These are phyloP conservation scores for Aspergillus tubingensis DNA, from an alignment of 2,329 filamentous ascomycete genomes.

Conservation along the genomic window DNA sequence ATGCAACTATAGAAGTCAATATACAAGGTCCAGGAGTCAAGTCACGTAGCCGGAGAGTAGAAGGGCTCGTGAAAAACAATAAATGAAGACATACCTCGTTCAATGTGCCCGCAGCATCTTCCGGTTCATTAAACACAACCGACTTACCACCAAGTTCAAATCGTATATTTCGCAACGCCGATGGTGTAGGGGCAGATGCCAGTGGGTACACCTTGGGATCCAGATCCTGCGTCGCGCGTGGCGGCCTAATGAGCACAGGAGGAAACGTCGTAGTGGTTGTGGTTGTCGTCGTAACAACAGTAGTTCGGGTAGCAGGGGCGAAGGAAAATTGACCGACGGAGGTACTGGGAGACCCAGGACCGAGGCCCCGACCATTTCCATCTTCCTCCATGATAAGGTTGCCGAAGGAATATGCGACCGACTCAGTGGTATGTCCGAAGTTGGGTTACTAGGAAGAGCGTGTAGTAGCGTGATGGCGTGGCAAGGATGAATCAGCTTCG, in stretches of 20 bases:
- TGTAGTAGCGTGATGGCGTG: slow-evolving; percentile 22
- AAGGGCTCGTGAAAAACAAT: not conserved
- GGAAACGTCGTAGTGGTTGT: slow-evolving; percentile 82
- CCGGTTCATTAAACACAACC: slow-evolving; percentile 64
- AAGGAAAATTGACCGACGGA: slow-evolving; percentile 63
- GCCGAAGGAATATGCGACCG: not conserved
- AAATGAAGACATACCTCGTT: slow-evolving; percentile 51
- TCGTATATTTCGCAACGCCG: slow-evolving; percentile 72
- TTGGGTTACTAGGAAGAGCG: slow-evolving; percentile 11
- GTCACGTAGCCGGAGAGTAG: not conserved
- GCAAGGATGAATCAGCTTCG: slow-evolving; percentile 13
- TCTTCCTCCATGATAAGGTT: slow-evolving; percentile 33
- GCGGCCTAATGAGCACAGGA: slow-evolving; percentile 75
- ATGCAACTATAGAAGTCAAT: slow-evolving; percentile 41
- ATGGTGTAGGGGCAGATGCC: slow-evolving; percentile 77
- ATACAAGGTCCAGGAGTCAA: not conserved
- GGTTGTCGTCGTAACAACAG: slow-evolving; percentile 83
- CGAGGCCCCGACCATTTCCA: slow-evolving; percentile 22
- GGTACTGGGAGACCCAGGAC: slow-evolving; percentile 29
- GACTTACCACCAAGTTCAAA: slow-evolving; percentile 68
- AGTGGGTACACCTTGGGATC: slow-evolving; percentile 90
- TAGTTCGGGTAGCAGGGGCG: slow-evolving; percentile 65
- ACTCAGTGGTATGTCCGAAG: slow-evolving; percentile 6
- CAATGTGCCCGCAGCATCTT: slow-evolving; percentile 56
- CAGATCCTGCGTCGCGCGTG: slow-evolving; percentile 68